Percentiles rank a stretch among this genome's conserved stretches.
These are phyloP conservation scores for Lipomyces orientalis DNA, from an alignment of 805 yeast species.

Conservation along the genomic window DNA sequence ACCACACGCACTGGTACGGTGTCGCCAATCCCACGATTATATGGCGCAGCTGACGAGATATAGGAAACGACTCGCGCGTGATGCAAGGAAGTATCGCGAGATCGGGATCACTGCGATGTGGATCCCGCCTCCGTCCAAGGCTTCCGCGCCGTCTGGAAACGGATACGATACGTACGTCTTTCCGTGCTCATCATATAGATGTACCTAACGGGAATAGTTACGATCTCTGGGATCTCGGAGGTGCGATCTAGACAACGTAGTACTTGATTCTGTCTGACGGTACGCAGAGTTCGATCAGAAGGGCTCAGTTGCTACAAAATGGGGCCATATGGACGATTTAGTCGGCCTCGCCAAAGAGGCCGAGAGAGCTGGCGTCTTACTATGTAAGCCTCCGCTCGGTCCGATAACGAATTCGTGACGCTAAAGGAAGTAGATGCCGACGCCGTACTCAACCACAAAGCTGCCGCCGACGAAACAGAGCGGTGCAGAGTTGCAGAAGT, in stretches of 20 bases:
- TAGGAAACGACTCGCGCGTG: conserved; percentile 26
- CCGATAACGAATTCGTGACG: not conserved
- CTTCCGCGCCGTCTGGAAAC: conserved; percentile 33
- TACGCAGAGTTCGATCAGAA: conserved; percentile 33
- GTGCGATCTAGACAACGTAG: not conserved
- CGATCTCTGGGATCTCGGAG: conserved; percentile 37
- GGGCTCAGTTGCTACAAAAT: conserved; percentile 30
- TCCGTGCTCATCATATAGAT: not conserved
- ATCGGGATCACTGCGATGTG: conserved; percentile 34
- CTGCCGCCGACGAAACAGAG: conserved; percentile 34
- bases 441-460: conserved; percentile 36
- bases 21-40: not conserved
- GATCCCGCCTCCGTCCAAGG: conserved; percentile 36
- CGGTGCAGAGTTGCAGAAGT: conserved; percentile 30
- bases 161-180: conserved; percentile 30
- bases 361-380: conserved; percentile 11
- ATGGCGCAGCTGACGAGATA: too few relatives aligned
- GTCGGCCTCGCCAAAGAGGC: conserved; percentile 19
- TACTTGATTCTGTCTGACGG: not conserved
- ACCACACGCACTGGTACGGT: conserved; percentile 31
- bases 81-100: conserved; percentile 19
- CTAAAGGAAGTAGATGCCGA: conserved; percentile 12
- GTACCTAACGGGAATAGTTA: conserved; percentile 12
- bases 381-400: conserved; percentile 10
- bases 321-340: conserved; percentile 34